Evolutionary conservation across 306 rosid genomes (phyloP).

Genomic region (Dalbergia cochinchinensis): DNA sequence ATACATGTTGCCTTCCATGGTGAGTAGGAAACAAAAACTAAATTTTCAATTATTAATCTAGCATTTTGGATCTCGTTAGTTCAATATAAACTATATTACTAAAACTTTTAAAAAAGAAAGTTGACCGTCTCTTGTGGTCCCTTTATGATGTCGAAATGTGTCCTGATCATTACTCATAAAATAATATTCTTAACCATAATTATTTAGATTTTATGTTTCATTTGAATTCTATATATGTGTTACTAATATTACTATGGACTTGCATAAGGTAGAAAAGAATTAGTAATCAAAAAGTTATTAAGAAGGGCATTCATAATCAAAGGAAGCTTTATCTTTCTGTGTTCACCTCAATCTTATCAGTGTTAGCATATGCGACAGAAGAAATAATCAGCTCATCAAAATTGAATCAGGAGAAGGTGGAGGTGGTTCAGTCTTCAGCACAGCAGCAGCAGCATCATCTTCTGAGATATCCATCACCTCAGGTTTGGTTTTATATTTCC

Average conservation of each 20-base stretch:
- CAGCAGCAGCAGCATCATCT: slow-evolving; percentile 49
- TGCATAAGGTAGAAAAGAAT: slow-evolving; percentile 27
- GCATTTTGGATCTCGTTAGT: too few species aligned
- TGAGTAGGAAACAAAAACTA: too few species aligned
- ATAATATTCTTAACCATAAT: neutral
- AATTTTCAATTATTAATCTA: too few species aligned
- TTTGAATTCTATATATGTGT: neutral
- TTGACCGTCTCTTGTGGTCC: neutral
- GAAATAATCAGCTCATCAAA: neutral
- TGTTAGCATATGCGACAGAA: neutral
- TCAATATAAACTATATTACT: too few species aligned
- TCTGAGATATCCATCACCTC: slow-evolving; percentile 55
- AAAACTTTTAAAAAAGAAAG: too few species aligned
- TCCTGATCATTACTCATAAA: neutral
- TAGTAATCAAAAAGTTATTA: neutral
- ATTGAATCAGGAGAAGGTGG: slow-evolving; percentile 66
- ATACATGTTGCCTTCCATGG: too few species aligned
- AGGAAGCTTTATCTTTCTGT: too few species aligned
- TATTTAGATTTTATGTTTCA: neutral
- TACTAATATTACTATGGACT: slow-evolving; percentile 3
- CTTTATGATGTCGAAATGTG: neutral
- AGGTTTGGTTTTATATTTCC: slow-evolving; percentile 38
- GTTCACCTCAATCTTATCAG: neutral
- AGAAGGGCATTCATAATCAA: neutral
- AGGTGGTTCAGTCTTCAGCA: slow-evolving; percentile 58